Base-by-base conservation (phyloP, 2,329 filamentous ascomycete species). In the Aspergillus sp. region DNA sequence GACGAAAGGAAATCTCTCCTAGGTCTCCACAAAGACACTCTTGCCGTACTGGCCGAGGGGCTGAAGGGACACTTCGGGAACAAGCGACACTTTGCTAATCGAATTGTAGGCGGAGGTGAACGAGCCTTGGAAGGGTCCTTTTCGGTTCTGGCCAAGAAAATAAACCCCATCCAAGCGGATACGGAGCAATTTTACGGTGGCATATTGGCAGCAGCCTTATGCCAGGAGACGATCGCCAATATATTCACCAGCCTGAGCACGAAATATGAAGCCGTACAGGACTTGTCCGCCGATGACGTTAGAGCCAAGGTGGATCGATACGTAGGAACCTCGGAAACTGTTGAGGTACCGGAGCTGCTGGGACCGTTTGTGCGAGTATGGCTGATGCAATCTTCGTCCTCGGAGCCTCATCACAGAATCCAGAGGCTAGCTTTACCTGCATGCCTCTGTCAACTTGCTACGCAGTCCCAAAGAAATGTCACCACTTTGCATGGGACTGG, bases 51-150 rank as follows among this genome's bases (percentile, higher is more conserved):
- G 24, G 86, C 88, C 1, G 86, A 87, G 45, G 85, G 85, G 13
- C 81, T 99, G 59, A 82, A 84, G 49, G 84, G 85, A 43, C 91
- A 97, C 70, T 80, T 87, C 44, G 93, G 92, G 17, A 99, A 97
- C 72, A 83, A 87, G 64, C 84, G 89, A 61, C 96, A 93, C 75
- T 97, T 97, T 68, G 82, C 84, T 53, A 86, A 85, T 60, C 81
- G 84, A 59, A 84, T 95, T 26, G 82, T 89, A 53, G 85, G 83
- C 19, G 88, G 86, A 51, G 91, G 93, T 3, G 95, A 90, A 86
- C 80, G 85, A 58, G 82, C 85, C 7, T 70, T 96, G 50, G 86
- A 94, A 64, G 83, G 89, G 65, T 83, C 82, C 5, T 81, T 73
- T 82, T 82, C 56, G 84, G 83, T 68, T 84, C 86, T 69, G 83